Conservation (phyloP, 2,329 filamentous ascomycete genomes). For the Didymosphaeria variabile region DNA sequence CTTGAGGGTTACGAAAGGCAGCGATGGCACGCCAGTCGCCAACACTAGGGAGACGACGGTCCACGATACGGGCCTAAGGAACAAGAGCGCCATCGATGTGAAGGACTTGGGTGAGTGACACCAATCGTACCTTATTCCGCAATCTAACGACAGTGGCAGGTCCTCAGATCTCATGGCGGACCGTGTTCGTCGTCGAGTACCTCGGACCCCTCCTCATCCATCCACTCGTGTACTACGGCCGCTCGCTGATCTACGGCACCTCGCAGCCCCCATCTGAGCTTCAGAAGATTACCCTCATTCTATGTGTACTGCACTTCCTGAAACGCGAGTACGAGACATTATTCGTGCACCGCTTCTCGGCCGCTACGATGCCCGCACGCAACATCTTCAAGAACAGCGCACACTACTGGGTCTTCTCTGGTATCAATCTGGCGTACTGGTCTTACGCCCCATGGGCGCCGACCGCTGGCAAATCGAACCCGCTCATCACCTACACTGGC, state of each 20-base stretch:
- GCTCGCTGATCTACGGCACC: conserved; percentile 74
- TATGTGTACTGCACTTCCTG: conserved; percentile 84
- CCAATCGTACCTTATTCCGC: neutral
- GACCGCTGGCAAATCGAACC: conserved; percentile 64
- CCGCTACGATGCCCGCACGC: conserved; percentile 87
- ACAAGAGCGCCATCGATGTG: conserved; percentile 75
- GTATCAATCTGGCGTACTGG: conserved; percentile 82
- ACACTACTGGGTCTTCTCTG: conserved; percentile 91
- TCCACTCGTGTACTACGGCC: conserved; percentile 73
- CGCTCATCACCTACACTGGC: conserved; percentile 64
- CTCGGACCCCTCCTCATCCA: conserved; percentile 91
- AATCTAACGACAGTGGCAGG: conserved; percentile 61
- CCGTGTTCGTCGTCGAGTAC: conserved; percentile 96
- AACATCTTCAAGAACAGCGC: conserved; percentile 96
- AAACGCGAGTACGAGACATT: conserved; percentile 96
- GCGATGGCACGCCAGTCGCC: conserved; percentile 66
- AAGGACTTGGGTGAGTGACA: conserved; percentile 82
- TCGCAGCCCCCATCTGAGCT: conserved; percentile 65
- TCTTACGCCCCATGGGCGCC: conserved; percentile 80
- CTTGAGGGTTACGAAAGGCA: conserved; percentile 70
- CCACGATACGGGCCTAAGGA: conserved; percentile 64
- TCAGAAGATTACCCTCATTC: conserved; percentile 77
- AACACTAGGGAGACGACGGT: conserved; percentile 64
- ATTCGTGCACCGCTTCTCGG: conserved; percentile 94
- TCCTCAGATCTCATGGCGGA: conserved; percentile 88